Base-by-base conservation (phyloP, 768 basidiomycete species). In the Dioszegia crocea region DNA sequence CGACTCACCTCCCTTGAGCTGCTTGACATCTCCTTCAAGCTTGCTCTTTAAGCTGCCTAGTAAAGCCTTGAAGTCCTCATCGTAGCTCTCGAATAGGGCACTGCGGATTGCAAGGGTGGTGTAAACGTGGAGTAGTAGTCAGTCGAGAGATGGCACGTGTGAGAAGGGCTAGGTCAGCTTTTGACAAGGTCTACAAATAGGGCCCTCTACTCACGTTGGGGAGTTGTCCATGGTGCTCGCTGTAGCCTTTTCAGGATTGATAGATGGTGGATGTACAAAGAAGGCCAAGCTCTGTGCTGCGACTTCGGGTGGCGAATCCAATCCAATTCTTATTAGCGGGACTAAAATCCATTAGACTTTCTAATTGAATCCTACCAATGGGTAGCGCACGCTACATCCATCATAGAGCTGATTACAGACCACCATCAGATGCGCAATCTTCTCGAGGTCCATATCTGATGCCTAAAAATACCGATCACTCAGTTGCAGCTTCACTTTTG, bases 11-110 rank as follows among this genome's bases (percentile, higher is more conserved):
- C 84, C 85, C 60, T 81, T 81, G 59, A 86, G 83, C 71, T 85
- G 82, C 58, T 83, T 83, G 11, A 81, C 83, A 55, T 85, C 85
- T 10, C 82, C 84, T 29, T 88, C 87, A 44, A 97, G 84, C 78
- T 90, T 91, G 47, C 83, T 83, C 58, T 82, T 82, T 61, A 96
- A 85, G 53, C 85, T 85, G 38, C 83, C 80, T 27, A 92, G 80
- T 68, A 94, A 85, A 72, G 89, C 85, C 68, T 85, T 82, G 75
- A 96, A 92, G 79, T 97, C 94, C 71, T 87, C 85, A 71, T 94
- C 91, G 71, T 98, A 97, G 14, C 71, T 73, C 59, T 78, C 76
- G 58, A 78, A 78, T 31, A 78, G 66, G n/a, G 76, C 69, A 23
- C 76, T 77, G 43, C 2, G 30, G 31, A 14, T 43, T 33, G 54